Base-by-base conservation (phyloP, 371 early-diverging fungal species). In the Dichotomocladium elegans region DNA sequence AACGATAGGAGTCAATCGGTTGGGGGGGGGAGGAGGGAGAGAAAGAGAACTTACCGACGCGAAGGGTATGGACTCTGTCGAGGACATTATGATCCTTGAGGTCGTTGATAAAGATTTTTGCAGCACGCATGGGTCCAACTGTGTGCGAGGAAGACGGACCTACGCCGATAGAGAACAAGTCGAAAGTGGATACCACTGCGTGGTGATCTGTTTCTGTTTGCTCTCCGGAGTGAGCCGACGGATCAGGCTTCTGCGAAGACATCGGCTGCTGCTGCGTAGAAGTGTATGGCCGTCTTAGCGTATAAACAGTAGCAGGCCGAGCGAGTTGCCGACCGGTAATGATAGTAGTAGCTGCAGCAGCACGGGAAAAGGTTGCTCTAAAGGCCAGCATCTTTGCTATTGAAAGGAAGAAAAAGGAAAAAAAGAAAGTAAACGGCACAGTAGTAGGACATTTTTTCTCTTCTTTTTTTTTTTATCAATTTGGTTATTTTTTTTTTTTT, bases 81-180 rank as follows among this genome's bases (percentile, higher is more conserved):
- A 94, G 77, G n/a, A 93, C 76, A 3, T 73, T 58, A 59, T 85
- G 85, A 21, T 84, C 76, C 73, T 76, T 79, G 41, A 95, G 64
- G 57, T 95, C 94, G 53, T 83, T 81, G 31, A 94, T 81, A 72
- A 96, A 96, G 53, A 93, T 93, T 68, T 90, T 92, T 21, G 94
- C 94, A 12, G 97, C 95, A 28, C 97, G 85, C 95, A 96, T 95
- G 4, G 97, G 97, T 14, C 97, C 97, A 14, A 95, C 95, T 0
- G 92, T 92, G 61, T 91, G 90, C 41, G 91, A 88, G 63, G 92
- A 91, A 17, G 92, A 91, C 2, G 97, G 97, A 0, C 97, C 97
- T 15, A 96, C 89, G 28, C 97, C 95, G 47, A 96, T 94, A 19
- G 93, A 92, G 63, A 94, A 96, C 57, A 96, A 63, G 77, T 96